Evolutionary conservation across 371 early-diverging fungal genomes (phyloP).

Genomic region (Chytridiales sp.): DNA sequence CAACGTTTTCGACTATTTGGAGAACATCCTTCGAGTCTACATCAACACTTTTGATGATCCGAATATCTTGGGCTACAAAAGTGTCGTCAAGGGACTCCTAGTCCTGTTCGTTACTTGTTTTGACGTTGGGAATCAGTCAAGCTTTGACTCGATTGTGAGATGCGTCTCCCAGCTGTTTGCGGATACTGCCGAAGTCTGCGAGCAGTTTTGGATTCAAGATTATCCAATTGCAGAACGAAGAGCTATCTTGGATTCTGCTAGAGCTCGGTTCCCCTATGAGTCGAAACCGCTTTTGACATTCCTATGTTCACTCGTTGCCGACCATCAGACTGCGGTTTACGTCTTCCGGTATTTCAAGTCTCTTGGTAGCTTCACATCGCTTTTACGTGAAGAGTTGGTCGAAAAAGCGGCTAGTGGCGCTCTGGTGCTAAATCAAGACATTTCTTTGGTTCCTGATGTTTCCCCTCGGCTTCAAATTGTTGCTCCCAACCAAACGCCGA

Average conservation of each 20-base stretch:
- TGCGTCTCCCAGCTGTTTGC: slow-evolving; percentile 28
- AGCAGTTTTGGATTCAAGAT: slow-evolving; percentile 50
- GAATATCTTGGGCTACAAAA: slow-evolving; percentile 25
- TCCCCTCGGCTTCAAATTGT: slow-evolving; percentile 2
- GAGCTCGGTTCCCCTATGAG: slow-evolving; percentile 35
- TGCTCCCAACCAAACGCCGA: slow-evolving; percentile 13
- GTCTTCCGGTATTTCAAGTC: slow-evolving; percentile 33
- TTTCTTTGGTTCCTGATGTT: neutral
- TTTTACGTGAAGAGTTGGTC: slow-evolving; percentile 9
- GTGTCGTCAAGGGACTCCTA: slow-evolving; percentile 41
- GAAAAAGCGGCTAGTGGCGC: neutral
- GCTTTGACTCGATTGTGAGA: slow-evolving; percentile 25
- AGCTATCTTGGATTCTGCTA: slow-evolving; percentile 41
- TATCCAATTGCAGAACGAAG: slow-evolving; percentile 35
- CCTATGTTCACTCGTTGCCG: slow-evolving; percentile 26
- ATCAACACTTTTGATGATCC: slow-evolving; percentile 10
- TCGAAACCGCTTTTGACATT: slow-evolving; percentile 28
- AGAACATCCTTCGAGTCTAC: neutral
- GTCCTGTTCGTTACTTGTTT: slow-evolving; percentile 23
- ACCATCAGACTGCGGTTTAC: slow-evolving; percentile 24
- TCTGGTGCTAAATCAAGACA: slow-evolving; percentile 1
- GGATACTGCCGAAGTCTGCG: slow-evolving; percentile 24
- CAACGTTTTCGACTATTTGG: slow-evolving; percentile 18
- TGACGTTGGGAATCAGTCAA: slow-evolving; percentile 28
- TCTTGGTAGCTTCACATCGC: slow-evolving; percentile 32